Evolutionary conservation across 2,329 filamentous ascomycete genomes (phyloP).

Genomic region (Xylaria sp.): DNA sequence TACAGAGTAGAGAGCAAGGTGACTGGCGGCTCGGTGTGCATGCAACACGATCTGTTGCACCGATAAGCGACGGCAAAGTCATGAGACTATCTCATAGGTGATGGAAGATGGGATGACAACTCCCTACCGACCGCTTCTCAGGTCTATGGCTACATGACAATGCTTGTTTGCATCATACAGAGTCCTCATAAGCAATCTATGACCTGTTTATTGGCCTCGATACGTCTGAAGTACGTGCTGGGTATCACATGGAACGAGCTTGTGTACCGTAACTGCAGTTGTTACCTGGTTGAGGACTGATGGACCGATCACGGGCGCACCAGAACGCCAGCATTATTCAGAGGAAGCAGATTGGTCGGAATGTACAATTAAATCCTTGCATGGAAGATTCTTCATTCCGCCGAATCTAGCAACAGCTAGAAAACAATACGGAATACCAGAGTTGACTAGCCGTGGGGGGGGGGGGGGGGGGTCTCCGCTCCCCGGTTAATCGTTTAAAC

Average conservation of each 20-base stretch:
- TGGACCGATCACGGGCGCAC: neutral
- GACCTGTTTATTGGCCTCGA: neutral
- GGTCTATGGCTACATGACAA: neutral
- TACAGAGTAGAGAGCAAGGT: neutral
- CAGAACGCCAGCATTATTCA: neutral
- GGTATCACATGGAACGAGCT: constrained; percentile 1
- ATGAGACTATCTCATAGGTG: neutral
- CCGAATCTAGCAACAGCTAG: constrained; percentile 6
- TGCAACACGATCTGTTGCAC: constrained; percentile 5
- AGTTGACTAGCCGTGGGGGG: constrained; percentile 3
- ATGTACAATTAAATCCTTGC: neutral
- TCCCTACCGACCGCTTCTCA: neutral
- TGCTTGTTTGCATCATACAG: neutral
- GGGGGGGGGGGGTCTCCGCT: constrained; percentile 11
- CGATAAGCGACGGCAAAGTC: neutral
- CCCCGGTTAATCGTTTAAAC: constrained; percentile 19
- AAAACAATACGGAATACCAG: constrained; percentile 1
- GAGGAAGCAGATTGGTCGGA: neutral
- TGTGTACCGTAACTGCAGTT: neutral
- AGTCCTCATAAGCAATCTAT: neutral
- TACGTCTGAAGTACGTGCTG: neutral
- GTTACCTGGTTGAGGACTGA: neutral
- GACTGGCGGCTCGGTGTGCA: neutral
- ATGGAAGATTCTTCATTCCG: constrained; percentile 3
- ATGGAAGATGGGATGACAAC: neutral